Evolutionary conservation across 768 basidiomycete species (phyloP), one percentile per base, ranked within the genome.

Genomic region (Suillus paluster): DNA sequence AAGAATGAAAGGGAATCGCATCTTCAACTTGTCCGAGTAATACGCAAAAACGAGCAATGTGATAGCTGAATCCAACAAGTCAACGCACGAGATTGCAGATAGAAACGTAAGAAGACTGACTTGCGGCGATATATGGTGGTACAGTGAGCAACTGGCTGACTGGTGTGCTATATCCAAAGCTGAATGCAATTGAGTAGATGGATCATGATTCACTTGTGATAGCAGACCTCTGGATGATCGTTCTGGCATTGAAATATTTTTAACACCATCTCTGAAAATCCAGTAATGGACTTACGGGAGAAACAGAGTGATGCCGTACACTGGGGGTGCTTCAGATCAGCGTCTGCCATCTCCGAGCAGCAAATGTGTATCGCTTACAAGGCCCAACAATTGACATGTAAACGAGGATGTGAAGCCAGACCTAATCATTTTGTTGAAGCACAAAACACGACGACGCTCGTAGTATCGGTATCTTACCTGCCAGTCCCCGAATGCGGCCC

Each of bases 301-400:
- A 78, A 91, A 91, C 27, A 89, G 75, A 0, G 89, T 88, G 52
- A 89, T 88, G 3, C 88, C 89, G 66, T 86, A 89, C 3, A 89
- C 88, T 89, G 44, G 19, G 36, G 25, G 15, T 17, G 34, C 7
- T 14, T 49, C 9, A 21, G 17, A 19, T 49, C 21, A 49, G 7
- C 30, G 4, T 33, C 36, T n/a, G 6, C 2, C 17, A 4, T 25
- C 14, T 4, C n/a, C 9, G 33, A n/a, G 34, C 17, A 30, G 36
- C 19, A 5, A 52, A 30, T 12, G 9, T 61, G 21, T 36, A 1
- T 25, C 23, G 81, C 88, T 73, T 70, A 90, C 89, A 67, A 27
- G 88, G 89, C 3, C 72, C 79, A 48, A 86, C 70, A 50, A 89
- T 73, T 0, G 86, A 85, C 78, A 90, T 81, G 66, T 84, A 86